These are phyloP conservation scores for Pythium rishiriense DNA, from an alignment of 352 stramenopile species.

Conservation along the genomic window DNA sequence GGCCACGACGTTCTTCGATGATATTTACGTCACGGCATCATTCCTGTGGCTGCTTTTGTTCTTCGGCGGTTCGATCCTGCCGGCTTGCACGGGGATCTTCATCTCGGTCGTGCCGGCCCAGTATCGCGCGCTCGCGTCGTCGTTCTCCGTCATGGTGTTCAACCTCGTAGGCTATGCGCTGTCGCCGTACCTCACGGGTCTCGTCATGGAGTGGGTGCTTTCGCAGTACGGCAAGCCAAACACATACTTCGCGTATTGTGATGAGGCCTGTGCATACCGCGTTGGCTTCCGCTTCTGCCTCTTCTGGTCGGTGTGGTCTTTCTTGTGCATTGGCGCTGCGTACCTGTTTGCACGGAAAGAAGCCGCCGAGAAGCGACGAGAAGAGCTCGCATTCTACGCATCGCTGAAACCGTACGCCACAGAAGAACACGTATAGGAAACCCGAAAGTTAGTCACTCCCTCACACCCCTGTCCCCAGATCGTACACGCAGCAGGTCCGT, in stretches of 20 bases:
- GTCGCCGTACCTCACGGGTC: conserved; percentile 71
- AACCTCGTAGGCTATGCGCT: conserved; percentile 82
- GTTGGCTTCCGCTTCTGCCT: conserved; percentile 82
- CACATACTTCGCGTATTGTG: conserved; percentile 74
- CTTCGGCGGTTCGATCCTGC: conserved; percentile 79
- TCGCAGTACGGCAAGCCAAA: conserved; percentile 52
- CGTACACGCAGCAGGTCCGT: no score
- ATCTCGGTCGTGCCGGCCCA: conserved; percentile 79
- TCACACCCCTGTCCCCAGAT: not conserved
- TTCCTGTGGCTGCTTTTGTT: conserved; percentile 84
- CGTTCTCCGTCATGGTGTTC: conserved; percentile 83
- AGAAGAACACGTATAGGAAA: conserved; percentile 4
- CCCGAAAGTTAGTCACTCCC: not conserved
- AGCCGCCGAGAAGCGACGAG: conserved; percentile 50
- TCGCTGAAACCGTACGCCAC: conserved; percentile 9
- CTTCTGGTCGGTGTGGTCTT: conserved; percentile 80
- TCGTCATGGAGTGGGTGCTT: conserved; percentile 83
- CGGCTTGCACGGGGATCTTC: conserved; percentile 83
- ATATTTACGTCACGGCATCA: conserved; percentile 69
- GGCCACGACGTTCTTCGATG: conserved; percentile 76
- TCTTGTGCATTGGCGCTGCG: conserved; percentile 67
- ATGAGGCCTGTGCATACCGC: conserved; percentile 80
- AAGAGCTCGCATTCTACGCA: conserved; percentile 58
- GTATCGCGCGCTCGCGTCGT: conserved; percentile 74
- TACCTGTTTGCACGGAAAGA: conserved; percentile 50